Base-by-base conservation (phyloP, 257 asterid genomes). In the Solanum pinnatisectum region DNA sequence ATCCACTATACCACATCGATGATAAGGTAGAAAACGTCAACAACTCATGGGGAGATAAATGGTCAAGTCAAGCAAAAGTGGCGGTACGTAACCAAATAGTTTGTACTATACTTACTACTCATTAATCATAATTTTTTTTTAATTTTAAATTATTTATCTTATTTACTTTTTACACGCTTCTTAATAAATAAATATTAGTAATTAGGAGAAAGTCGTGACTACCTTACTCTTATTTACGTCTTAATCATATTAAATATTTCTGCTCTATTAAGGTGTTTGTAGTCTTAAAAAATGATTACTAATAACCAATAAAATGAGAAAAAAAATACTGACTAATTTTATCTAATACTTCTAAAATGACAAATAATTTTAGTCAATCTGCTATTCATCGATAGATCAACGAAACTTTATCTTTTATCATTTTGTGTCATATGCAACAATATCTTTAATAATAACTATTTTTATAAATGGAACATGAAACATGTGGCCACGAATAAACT, bases 391-490 rank as follows among this genome's bases (percentile, higher is more conserved):
- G 5, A 59, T 59, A 56, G 0, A 60, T 23, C 65, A 22, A 18
- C 0, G 1, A 60, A 60, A 1, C 70, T 60, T 3, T 3, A n/a
- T 60, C 6, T 59, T 23, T 60, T 22, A 22, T 60, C 30, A 23
- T 18, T 8, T 56, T 1, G 11, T 23, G 0, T 22, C 0, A 9
- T 0, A 23, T 60, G 4, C 6, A 60, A 8, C 6, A 10, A 1
- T 0, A 23, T 60, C 6, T 5, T 63, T n/a, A 49, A 11, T 42
- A 3, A 68, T 30, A 27, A 13, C 20, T 27, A 68, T 30, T 27
- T 68, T 3, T 12, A 68, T 9, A 15, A 79, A 27, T 79, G 84
- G 9, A 16, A 79, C 16, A 79, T 79, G n/a, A 44, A 79, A 79
- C 84, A 44, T 79, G 84, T 79, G 65, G 9, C 33, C 12, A 78